A percentile compares a stretch with the other conserved stretches of the same genome.
Evolutionary conservation across 208 protist species (phyloP).

Genomic region (Trypanosoma avium): DNA sequence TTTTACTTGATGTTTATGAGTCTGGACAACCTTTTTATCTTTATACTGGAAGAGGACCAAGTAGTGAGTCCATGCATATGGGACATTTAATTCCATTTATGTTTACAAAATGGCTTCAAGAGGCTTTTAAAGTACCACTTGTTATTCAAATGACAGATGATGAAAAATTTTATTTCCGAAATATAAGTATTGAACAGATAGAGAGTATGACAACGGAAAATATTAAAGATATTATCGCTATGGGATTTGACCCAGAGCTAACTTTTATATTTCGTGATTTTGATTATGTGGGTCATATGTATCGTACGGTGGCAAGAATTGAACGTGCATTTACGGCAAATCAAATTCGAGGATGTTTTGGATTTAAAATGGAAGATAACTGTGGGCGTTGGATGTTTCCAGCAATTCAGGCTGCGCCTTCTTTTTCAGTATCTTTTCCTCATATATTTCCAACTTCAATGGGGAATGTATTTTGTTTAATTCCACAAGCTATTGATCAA

Average conservation of each 20-base stretch:
- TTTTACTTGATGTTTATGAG: constrained; percentile 97
- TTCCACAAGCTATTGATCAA: constrained; percentile 98
- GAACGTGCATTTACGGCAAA: constrained; percentile 94
- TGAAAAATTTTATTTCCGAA: constrained; percentile 99
- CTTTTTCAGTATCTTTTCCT: constrained; percentile 96
- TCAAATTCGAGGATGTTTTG: constrained; percentile 96
- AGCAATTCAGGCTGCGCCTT: constrained; percentile 97
- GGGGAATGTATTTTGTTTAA: constrained; percentile 97
- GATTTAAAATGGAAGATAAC: constrained; percentile 96
- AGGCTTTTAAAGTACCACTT: constrained; percentile 98
- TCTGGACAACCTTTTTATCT: constrained; percentile 98
- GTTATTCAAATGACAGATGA: constrained; percentile 99
- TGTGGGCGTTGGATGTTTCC: constrained; percentile 98
- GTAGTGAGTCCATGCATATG: constrained; percentile 97
- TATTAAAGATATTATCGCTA: constrained; percentile 99
- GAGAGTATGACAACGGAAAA: constrained; percentile 95
- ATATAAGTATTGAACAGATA: constrained; percentile 93
- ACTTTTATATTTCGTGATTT: constrained; percentile 99
- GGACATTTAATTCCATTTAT: constrained; percentile 99
- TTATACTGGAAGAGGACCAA: constrained; percentile 99
- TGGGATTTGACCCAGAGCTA: constrained; percentile 98
- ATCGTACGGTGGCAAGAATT: constrained; percentile 95
- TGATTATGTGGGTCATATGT: constrained; percentile 97
- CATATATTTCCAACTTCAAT: constrained; percentile 93
- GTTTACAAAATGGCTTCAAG: constrained; percentile 99